These are phyloP conservation scores for Boletellus emodensis DNA, from an alignment of 768 basidiomycete species.

Conservation along the genomic window DNA sequence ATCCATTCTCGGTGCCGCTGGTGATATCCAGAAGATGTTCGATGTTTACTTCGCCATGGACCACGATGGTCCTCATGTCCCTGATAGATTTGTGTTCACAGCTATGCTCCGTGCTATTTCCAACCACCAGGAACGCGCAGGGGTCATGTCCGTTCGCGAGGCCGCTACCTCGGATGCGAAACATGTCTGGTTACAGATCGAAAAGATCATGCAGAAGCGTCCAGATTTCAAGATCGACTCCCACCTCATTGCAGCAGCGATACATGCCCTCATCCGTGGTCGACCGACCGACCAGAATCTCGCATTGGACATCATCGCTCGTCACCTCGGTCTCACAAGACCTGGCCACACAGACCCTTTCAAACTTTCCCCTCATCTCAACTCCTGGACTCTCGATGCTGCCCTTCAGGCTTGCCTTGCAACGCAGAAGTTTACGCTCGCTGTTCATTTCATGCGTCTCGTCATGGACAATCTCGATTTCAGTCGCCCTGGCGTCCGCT, in stretches of 20 bases:
- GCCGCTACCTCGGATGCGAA: constrained; percentile 58
- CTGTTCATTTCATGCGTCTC: constrained; percentile 56
- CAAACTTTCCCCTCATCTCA: constrained; percentile 40
- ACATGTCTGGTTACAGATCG: constrained; percentile 65
- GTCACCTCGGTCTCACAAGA: constrained; percentile 58
- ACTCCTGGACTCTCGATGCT: constrained; percentile 45
- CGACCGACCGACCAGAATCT: constrained; percentile 56
- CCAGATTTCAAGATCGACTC: constrained; percentile 51
- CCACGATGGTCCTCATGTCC: constrained; percentile 56
- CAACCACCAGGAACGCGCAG: constrained; percentile 17
- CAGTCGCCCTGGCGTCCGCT: constrained; percentile 29
- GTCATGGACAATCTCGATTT: constrained; percentile 42
- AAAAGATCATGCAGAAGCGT: constrained; percentile 46
- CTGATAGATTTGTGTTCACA: constrained; percentile 59
- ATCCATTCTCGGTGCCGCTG: constrained; percentile 57
- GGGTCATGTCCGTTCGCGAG: constrained; percentile 32
- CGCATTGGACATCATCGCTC: constrained; percentile 58
- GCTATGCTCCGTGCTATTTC: constrained; percentile 56
- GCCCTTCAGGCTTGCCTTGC: constrained; percentile 54
- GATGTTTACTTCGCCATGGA: constrained; percentile 72
- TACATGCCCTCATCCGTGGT: constrained; percentile 56
- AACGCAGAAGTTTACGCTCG: constrained; percentile 43
- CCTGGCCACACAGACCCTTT: constrained; percentile 40
- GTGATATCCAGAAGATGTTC: constrained; percentile 62
- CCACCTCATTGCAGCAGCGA: constrained; percentile 46